Conservation (phyloP, 495 filamentous ascomycete species). For the Extremus antarcticus region DNA sequence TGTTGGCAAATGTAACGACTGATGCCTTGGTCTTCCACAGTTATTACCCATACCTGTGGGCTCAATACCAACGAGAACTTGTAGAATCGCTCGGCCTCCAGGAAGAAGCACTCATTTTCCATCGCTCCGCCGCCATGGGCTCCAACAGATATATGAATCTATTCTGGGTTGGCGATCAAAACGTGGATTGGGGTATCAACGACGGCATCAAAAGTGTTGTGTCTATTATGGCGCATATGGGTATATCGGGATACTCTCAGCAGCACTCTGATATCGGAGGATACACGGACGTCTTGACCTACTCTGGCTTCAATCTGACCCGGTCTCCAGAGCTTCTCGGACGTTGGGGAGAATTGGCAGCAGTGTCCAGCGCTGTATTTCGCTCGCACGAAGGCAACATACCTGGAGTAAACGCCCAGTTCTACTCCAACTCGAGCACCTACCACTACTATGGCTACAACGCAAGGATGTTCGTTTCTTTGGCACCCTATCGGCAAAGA, state of each 20-base stretch:
- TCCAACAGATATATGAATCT: constrained; percentile 1
- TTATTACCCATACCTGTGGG: constrained; percentile 1
- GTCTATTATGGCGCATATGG: constrained; percentile 1
- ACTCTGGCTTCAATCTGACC: constrained; percentile 1
- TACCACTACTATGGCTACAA: constrained; percentile 1
- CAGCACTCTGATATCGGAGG: constrained; percentile 5
- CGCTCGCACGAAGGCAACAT: constrained; percentile 4
- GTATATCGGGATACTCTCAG: not conserved
- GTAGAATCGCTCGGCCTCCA: not conserved
- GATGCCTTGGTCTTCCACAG: constrained; percentile 6
- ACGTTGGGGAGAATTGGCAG: constrained; percentile 5
- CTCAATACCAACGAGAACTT: not conserved
- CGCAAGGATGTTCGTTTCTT: constrained; percentile 1
- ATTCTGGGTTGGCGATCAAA: constrained; percentile 6
- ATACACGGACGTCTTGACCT: not conserved
- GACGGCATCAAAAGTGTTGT: constrained; percentile 3
- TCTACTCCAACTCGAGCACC: constrained; percentile 1
- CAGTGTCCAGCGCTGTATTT: constrained; percentile 1
- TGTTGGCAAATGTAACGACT: not conserved
- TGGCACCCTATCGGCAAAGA: not conserved
- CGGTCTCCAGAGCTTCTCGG: constrained; percentile 1
- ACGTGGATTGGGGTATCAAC: constrained; percentile 4
- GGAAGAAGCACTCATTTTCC: constrained; percentile 1
- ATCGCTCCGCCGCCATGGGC: constrained; percentile 2
- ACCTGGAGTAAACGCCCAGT: constrained; percentile 1